Percentiles rank a stretch among this genome's conserved stretches.
Evolutionary conservation across 805 yeast species (phyloP).

Genomic region (Candida morakotiae): DNA sequence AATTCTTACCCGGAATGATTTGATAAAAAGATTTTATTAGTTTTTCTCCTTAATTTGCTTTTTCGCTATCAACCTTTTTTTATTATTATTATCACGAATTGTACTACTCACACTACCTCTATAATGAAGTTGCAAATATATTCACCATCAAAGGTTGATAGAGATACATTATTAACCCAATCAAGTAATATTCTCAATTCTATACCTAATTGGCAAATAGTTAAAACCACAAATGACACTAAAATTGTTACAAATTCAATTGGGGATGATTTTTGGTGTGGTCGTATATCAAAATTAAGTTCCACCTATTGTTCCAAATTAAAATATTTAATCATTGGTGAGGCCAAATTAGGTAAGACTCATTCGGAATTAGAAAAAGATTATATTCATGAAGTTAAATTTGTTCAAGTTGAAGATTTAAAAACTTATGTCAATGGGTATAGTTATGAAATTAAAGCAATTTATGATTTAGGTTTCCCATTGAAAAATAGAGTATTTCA

Average conservation of each 20-base stretch:
- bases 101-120: background rate
- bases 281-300: slow-evolving; percentile 1
- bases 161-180: slow-evolving; percentile 2
- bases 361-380: slow-evolving; percentile 35
- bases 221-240: slow-evolving; percentile 1
- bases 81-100: background rate
- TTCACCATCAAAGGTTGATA: background rate
- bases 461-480: slow-evolving; percentile 35
- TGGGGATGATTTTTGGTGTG: slow-evolving; percentile 6
- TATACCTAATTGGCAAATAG: slow-evolving; percentile 2
- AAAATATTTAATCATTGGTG: slow-evolving; percentile 4
- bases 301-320: background rate
- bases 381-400: slow-evolving; percentile 31
- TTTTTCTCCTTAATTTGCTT: too few species aligned
- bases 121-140: slow-evolving; percentile 4
- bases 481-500: slow-evolving; percentile 31
- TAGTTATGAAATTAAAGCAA: slow-evolving; percentile 28
- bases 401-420: slow-evolving; percentile 13
- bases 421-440: slow-evolving; percentile 12
- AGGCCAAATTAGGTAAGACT: slow-evolving; percentile 9
- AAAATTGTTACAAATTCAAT: background rate
- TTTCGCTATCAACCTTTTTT: background rate
- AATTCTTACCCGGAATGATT: background rate
- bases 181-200: slow-evolving; percentile 1
- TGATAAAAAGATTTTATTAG: too few species aligned